Evolutionary conservation across 371 early-diverging fungal species (phyloP).

Genomic region (Batrachochytrium dendrobatidis): DNA sequence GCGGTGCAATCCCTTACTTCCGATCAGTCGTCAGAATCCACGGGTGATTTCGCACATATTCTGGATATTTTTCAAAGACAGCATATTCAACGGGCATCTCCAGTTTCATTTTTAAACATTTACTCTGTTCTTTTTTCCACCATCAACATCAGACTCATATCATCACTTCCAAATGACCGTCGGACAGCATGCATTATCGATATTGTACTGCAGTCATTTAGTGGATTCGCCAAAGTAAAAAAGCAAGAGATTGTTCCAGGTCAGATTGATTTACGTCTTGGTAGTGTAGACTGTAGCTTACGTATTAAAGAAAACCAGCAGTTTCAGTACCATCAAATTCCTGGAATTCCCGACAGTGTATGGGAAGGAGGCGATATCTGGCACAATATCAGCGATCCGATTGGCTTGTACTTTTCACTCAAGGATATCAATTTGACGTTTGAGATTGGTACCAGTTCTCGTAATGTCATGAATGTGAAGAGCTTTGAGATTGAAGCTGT

Average conservation of each 20-base stretch:
- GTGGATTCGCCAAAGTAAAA: conserved; percentile 1
- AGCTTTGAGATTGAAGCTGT: neutral
- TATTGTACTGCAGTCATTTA: neutral
- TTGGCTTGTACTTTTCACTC: neutral
- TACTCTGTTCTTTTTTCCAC: neutral
- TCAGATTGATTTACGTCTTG: neutral
- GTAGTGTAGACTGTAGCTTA: neutral
- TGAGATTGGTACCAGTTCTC: neutral
- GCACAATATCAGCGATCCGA: neutral
- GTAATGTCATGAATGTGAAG: neutral
- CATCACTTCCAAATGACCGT: neutral
- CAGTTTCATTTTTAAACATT: neutral
- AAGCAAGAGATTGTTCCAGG: neutral
- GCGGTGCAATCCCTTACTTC: neutral
- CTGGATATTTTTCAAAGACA: neutral
- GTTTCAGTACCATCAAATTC: neutral
- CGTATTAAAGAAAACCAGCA: conserved; percentile 4
- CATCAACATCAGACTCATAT: neutral
- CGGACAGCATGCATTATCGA: neutral
- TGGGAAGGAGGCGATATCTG: neutral
- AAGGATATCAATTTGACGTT: neutral
- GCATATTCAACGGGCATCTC: neutral
- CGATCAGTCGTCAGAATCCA: neutral
- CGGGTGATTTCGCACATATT: neutral
- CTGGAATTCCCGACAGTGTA: neutral